Percentiles rank a stretch among this genome's conserved stretches.
These are phyloP conservation scores for Quercus wislizeni DNA, from an alignment of 306 rosid genomes.

Conservation along the genomic window DNA sequence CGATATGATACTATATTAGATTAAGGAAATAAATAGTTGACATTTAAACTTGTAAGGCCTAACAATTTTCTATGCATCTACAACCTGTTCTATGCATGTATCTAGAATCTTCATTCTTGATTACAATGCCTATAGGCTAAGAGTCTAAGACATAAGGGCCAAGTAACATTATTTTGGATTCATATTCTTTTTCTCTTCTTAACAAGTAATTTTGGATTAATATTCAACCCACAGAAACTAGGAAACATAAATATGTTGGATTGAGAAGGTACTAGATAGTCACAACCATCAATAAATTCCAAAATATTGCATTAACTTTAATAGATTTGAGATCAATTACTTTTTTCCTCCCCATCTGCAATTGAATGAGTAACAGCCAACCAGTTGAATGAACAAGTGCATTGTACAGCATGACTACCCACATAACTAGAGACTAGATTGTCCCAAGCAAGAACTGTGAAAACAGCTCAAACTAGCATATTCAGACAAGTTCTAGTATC, in stretches of 20 bases:
- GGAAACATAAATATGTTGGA: too few relatives aligned
- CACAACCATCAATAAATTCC: neutral
- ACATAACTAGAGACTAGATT: neutral
- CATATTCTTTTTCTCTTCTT: too few relatives aligned
- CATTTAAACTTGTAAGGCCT: neutral
- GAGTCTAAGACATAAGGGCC: neutral
- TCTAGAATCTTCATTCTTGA: neutral
- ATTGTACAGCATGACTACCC: neutral
- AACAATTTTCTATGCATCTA: neutral
- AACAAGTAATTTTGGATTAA: too few relatives aligned
- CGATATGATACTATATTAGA: conserved; percentile 1
- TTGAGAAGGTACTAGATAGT: too few relatives aligned
- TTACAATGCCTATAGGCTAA: neutral
- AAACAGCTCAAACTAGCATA: neutral
- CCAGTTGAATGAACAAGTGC: neutral
- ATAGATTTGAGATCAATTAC: neutral
- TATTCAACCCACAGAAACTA: neutral
- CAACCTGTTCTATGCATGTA: neutral
- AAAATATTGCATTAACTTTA: neutral
- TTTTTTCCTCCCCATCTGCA: neutral
- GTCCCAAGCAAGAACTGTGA: neutral
- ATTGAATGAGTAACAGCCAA: neutral
- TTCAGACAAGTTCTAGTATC: neutral
- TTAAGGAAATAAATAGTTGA: neutral
- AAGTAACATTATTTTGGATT: neutral